phyloP scores from a whole-genome alignment of 805 yeast genomes.

The Sugiyamaella lignohabitans region DNA sequence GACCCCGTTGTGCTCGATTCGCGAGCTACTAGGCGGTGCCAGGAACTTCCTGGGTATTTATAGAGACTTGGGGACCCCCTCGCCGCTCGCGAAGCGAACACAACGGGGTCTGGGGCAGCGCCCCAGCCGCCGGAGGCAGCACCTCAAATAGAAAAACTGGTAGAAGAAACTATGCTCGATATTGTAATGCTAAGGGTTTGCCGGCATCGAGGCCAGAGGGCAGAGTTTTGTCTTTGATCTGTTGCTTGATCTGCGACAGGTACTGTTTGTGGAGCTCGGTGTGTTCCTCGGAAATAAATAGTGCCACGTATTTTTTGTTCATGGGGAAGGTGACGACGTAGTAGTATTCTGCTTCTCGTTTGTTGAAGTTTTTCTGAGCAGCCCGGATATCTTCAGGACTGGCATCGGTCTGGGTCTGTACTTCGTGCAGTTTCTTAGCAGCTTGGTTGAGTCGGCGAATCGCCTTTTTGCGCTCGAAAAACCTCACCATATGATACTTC shows the following conservation, averaged over 20 bases:
- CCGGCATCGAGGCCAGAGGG: slow-evolving; percentile 24
- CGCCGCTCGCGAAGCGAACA: not conserved
- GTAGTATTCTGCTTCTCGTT: slow-evolving; percentile 62
- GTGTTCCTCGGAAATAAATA: slow-evolving; percentile 39
- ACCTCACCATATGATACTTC: slow-evolving; percentile 88
- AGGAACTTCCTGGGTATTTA: not conserved
- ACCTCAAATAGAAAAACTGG: no score
- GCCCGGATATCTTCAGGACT: slow-evolving; percentile 21
- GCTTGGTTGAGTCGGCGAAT: slow-evolving; percentile 54
- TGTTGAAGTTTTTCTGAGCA: slow-evolving; percentile 35
- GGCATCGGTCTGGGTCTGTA: slow-evolving; percentile 21
- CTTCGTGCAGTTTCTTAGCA: slow-evolving; percentile 32
- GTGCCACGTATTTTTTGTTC: slow-evolving; percentile 68
- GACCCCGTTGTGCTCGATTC: not conserved
- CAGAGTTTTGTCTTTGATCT: slow-evolving; percentile 13
- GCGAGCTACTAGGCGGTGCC: not conserved
- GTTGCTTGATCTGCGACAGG: slow-evolving; percentile 12
- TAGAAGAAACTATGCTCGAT: not conserved
- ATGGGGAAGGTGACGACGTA: slow-evolving; percentile 75
- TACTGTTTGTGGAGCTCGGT: slow-evolving; percentile 7
- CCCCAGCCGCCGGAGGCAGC: not conserved
- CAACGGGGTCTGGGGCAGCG: not conserved
- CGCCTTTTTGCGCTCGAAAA: slow-evolving; percentile 86
- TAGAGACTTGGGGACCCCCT: no score
- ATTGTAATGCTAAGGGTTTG: slow-evolving; percentile 19